Evolutionary conservation across 2,329 filamentous ascomycete species (phyloP), one percentile per base, ranked within the genome.

Genomic region (Fusarium clavum): DNA sequence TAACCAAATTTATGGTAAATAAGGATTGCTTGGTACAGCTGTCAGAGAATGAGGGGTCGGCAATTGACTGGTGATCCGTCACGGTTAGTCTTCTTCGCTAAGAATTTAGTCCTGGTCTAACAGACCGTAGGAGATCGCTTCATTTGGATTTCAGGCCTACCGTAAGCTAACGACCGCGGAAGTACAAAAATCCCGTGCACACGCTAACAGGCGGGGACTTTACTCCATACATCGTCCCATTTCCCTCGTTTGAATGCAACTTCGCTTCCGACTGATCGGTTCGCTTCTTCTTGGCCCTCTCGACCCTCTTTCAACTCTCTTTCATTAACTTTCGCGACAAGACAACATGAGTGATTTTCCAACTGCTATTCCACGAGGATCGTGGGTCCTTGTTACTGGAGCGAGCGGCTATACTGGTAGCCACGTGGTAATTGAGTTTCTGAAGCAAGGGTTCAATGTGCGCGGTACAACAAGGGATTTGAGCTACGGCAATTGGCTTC

Each of bases 321-420:
- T 7, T 3, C 1, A 12, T 12, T 6, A n/a, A 6, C 34, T n/a
- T 38, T 38, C 10, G 18, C 34, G 6, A 38, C 0, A 8, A 6
- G 1, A 6, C 34, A 45, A 4, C 1, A 66, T 66, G 63, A 46
- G 29, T 27, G 14, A 61, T 41, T 52, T 66, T 51, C 61, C 61
- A 1, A 72, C 69, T 11, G 61, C 61, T 8, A 74, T 74, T 11
- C 64, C 71, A 4, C n/a, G 53, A 18, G 69, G 67, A 3, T 74
- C 72, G 10, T 71, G 69, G 69, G 57, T 74, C 14, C 67, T 74
- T 11, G 71, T 74, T 5, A 73, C 67, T 2, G 72, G 57, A 52
- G 71, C 69, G 3, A 74, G 71, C 14, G 63, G 72, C 10, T 60
- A 74, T 46, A 74, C 64, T 0, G 72, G 69, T 2, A 64, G 71